These are phyloP conservation scores for Fusarium penzigii DNA, from an alignment of 2,329 filamentous ascomycete genomes.

Conservation along the genomic window DNA sequence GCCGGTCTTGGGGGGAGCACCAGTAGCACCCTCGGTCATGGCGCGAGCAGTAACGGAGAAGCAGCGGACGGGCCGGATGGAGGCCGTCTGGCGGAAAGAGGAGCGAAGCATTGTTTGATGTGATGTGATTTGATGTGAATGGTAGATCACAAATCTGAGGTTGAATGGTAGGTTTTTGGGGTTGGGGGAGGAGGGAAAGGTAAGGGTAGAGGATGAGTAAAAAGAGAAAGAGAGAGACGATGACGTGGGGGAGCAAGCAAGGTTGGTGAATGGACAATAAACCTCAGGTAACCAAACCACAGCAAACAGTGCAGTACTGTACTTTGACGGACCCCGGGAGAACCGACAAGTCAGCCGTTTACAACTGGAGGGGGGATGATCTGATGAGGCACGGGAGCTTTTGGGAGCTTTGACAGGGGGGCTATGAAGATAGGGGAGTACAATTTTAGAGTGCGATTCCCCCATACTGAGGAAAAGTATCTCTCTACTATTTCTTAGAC, in stretches of 20 bases:
- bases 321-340: too few relatives aligned
- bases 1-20: constrained; percentile 56
- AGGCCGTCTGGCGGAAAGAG: constrained; percentile 55
- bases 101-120: constrained; percentile 65
- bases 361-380: constrained; percentile 26
- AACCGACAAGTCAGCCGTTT: not conserved
- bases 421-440: constrained; percentile 4
- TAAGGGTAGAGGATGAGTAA: constrained; percentile 10
- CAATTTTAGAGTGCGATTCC: too few relatives aligned
- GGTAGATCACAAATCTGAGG: constrained; percentile 1
- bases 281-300: too few relatives aligned
- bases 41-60: constrained; percentile 64
- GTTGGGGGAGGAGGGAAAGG: constrained; percentile 12
- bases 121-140: constrained; percentile 9
- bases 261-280: constrained; percentile 2
- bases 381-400: constrained; percentile 21
- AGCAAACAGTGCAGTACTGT: constrained; percentile 7
- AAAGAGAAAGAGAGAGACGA: constrained; percentile 20
- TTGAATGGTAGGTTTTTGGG: constrained; percentile 1
- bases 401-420: constrained; percentile 2
- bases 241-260: constrained; percentile 27
- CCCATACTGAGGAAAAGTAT: constrained; percentile 14
- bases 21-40: constrained; percentile 72
- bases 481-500: constrained; percentile 10
- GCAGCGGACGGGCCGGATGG: constrained; percentile 56